Percentiles rank a stretch among this genome's conserved stretches.
These are phyloP conservation scores for Dictyostelium firmibasis DNA, from an alignment of 78 protist genomes.

Conservation along the genomic window DNA sequence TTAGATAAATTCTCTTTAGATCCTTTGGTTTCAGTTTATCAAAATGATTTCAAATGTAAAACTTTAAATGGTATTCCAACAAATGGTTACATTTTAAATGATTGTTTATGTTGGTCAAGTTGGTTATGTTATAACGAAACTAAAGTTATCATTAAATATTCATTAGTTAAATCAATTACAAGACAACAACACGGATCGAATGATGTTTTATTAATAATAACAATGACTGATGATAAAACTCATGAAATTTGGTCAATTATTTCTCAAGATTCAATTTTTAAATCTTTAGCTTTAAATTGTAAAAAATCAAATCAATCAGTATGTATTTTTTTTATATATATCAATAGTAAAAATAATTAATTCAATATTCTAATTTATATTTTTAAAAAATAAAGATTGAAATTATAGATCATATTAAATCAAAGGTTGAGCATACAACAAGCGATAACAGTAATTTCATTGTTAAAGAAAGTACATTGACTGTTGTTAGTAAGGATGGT, in stretches of 20 bases:
- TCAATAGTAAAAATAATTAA: too few species aligned
- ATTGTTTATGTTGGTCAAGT: constrained; percentile 18
- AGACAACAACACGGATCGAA: neutral
- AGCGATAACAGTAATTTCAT: neutral
- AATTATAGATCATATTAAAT: neutral
- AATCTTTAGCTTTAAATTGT: neutral
- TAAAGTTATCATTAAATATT: neutral
- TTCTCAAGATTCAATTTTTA: neutral
- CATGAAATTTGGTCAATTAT: constrained; percentile 15
- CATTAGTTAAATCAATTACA: neutral
- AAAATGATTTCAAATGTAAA: constrained; percentile 17
- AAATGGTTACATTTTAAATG: neutral
- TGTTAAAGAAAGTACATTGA: neutral
- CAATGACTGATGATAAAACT: neutral
- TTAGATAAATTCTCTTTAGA: neutral
- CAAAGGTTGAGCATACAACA: neutral
- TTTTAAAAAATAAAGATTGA: neutral
- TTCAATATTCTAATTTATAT: neutral
- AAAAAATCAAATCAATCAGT: neutral
- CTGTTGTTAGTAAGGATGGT: neutral
- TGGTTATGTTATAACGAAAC: constrained; percentile 28
- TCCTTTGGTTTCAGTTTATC: neutral
- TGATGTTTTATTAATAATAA: neutral
- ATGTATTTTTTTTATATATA: neutral
- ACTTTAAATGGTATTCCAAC: constrained; percentile 47